Conservation (phyloP, 768 basidiomycete genomes). For the Astraeus odoratus region DNA sequence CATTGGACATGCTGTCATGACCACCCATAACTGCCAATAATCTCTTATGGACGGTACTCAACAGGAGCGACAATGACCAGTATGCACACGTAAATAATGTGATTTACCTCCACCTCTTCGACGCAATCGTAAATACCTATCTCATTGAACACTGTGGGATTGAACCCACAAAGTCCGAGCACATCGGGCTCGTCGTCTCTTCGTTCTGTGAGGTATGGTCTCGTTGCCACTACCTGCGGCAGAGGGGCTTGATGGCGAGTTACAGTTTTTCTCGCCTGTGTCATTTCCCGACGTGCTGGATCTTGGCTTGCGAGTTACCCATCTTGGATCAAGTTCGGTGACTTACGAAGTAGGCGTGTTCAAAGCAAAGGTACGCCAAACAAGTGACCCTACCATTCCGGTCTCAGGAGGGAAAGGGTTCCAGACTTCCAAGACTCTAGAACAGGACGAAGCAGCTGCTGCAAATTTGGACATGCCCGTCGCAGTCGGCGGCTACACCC, state of each 20-base stretch:
- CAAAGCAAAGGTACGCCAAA: constrained; percentile 17
- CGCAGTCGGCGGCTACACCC: constrained; percentile 59
- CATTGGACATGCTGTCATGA: neutral
- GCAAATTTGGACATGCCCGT: constrained; percentile 21
- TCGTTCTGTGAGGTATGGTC: constrained; percentile 58
- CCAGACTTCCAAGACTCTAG: no score
- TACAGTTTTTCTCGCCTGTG: constrained; percentile 67
- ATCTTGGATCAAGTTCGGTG: constrained; percentile 69
- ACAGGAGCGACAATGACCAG: constrained; percentile 86
- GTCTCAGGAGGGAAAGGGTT: constrained; percentile 21
- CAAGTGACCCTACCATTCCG: constrained; percentile 21
- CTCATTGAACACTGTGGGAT: constrained; percentile 60
- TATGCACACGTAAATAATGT: constrained; percentile 80
- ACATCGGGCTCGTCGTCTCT: constrained; percentile 73
- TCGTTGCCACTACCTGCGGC: no score
- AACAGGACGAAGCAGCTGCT: neutral
- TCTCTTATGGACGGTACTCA: no score
- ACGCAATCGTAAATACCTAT: constrained; percentile 77
- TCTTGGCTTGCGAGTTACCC: constrained; percentile 61
- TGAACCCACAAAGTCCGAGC: constrained; percentile 40
- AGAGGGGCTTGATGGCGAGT: no score
- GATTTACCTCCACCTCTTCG: constrained; percentile 75
- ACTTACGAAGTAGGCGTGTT: constrained; percentile 79
- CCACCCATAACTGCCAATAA: no score
- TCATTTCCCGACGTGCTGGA: constrained; percentile 69